Base-by-base conservation (phyloP, 805 yeast species). In the Zygosaccharomyces rouxii region DNA sequence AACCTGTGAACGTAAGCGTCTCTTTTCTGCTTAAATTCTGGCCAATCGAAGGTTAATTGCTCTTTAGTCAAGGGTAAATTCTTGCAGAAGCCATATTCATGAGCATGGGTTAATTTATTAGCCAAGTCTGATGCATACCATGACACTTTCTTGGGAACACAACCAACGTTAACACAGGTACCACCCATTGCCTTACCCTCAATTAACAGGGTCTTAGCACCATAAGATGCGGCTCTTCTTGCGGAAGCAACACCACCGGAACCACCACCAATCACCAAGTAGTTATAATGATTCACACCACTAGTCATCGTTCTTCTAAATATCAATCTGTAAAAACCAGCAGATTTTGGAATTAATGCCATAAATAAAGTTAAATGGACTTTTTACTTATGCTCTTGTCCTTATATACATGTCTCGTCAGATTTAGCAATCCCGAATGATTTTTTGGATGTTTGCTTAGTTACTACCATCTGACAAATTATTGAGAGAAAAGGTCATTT, bases 221-320 rank as follows among this genome's bases (percentile, higher is more conserved):
- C 99, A 59, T 90, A 81, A 28, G 81, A 77, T 31, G 98, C 97
- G 10, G 99, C 98, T 60, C 98, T 81, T 69, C 99, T 83, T 13
- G 97, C 95, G 18, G 95, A 83, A n/a, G 99, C 97, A 39, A 94
- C 97, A 57, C 99, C 99, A 41, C 98, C 99, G 31, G 97, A 89
- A 11, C 99, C 99, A 50, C 99, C 99, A 45, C 99, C 99, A 56
- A 94, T 94, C 50, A 94, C 99, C 44, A 94, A 73, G 66, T 87
- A 92, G 63, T 94, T 89, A 75, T 82, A 94, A 66, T 88, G 92
- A 48, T 59, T 74, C 31, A 64, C 53, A 39, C 74, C 59, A 25
- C 84, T 81, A 35, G 87, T 80, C 89, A 84, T 83, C 5, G 58
- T 61, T 48, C 59, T 59, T 46, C 51, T 49, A 23, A 53, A 39